phyloP scores from a whole-genome alignment of 1,284 basidiomycete genomes.

The Tilletia indica region DNA sequence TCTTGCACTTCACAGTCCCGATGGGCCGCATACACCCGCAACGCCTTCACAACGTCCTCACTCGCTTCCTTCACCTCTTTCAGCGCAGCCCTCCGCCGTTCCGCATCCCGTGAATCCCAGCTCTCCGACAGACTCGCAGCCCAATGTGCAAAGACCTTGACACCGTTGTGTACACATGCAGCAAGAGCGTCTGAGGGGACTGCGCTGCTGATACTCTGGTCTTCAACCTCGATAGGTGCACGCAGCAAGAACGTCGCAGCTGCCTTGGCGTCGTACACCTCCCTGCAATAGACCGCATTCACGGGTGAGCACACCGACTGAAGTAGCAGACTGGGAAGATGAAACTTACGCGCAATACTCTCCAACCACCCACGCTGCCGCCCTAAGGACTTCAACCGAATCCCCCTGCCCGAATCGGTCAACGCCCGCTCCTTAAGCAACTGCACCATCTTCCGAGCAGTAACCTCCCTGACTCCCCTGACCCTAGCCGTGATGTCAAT shows the following conservation, averaged over 20 bases:
- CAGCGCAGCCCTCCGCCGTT: conserved; percentile 68
- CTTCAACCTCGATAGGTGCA: conserved; percentile 26
- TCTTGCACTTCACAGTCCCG: conserved; percentile 85
- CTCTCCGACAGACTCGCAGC: conserved; percentile 69
- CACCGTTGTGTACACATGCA: conserved; percentile 72
- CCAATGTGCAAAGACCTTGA: conserved; percentile 85
- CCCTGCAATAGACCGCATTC: conserved; percentile 27
- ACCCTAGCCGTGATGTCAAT: conserved; percentile 85
- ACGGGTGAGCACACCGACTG: conserved; percentile 41
- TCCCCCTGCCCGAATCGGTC: conserved; percentile 22
- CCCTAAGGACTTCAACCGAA: conserved; percentile 71
- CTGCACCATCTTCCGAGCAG: conserved; percentile 76
- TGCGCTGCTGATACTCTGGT: conserved; percentile 26
- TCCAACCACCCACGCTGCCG: conserved; percentile 91
- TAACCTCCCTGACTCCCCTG: conserved; percentile 70
- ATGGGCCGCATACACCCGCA: conserved; percentile 62
- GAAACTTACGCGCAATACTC: conserved; percentile 66
- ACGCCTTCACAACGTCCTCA: conserved; percentile 63
- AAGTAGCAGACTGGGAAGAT: background rate
- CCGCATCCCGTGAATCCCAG: conserved; percentile 66
- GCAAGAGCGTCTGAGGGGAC: conserved; percentile 16
- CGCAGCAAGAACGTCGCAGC: conserved; percentile 62
- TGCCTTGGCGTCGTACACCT: conserved; percentile 46
- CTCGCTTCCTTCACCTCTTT: conserved; percentile 67
- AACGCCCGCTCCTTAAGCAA: conserved; percentile 66